Conservation (phyloP, 1,284 basidiomycete genomes). For the Meira nashicola region DNA sequence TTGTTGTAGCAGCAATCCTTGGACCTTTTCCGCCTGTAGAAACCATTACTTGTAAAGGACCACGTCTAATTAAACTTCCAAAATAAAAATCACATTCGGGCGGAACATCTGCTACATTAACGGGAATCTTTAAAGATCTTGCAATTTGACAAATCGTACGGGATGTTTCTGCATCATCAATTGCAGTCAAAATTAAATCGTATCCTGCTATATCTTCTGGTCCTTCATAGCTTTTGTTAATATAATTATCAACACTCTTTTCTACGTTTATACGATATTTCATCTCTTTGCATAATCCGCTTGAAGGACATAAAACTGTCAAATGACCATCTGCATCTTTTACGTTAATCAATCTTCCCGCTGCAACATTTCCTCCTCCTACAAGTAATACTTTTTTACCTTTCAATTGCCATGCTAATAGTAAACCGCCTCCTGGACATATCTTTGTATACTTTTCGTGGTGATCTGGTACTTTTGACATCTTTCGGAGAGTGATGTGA, state of each 20-base stretch:
- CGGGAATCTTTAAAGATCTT: conserved; percentile 68
- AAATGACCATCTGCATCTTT: conserved; percentile 47
- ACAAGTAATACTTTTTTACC: conserved; percentile 74
- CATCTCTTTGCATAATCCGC: conserved; percentile 46
- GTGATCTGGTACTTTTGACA: too few relatives aligned
- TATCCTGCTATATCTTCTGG: conserved; percentile 50
- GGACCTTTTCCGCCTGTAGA: conserved; percentile 93
- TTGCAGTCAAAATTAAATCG: conserved; percentile 90
- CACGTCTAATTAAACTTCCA: conserved; percentile 83
- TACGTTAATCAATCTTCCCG: conserved; percentile 57
- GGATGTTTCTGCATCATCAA: conserved; percentile 75
- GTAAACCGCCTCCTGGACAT: conserved; percentile 64
- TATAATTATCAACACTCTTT: conserved; percentile 31
- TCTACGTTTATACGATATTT: conserved; percentile 35
- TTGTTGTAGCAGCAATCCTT: conserved; percentile 78
- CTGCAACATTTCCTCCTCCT: conserved; percentile 82
- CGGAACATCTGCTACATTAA: conserved; percentile 95
- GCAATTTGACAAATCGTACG: conserved; percentile 68
- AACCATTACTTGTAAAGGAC: conserved; percentile 90
- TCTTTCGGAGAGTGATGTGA: too few relatives aligned
- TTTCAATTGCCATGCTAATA: conserved; percentile 81
- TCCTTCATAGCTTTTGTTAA: conserved; percentile 50
- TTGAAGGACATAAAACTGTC: conserved; percentile 46
- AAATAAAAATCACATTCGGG: conserved; percentile 91
- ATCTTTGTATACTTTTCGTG: conserved; percentile 34